Percentiles rank a stretch among this genome's conserved stretches.
These are phyloP conservation scores for Apiospora sp. DNA, from an alignment of 2,329 filamentous ascomycete species.

Conservation along the genomic window DNA sequence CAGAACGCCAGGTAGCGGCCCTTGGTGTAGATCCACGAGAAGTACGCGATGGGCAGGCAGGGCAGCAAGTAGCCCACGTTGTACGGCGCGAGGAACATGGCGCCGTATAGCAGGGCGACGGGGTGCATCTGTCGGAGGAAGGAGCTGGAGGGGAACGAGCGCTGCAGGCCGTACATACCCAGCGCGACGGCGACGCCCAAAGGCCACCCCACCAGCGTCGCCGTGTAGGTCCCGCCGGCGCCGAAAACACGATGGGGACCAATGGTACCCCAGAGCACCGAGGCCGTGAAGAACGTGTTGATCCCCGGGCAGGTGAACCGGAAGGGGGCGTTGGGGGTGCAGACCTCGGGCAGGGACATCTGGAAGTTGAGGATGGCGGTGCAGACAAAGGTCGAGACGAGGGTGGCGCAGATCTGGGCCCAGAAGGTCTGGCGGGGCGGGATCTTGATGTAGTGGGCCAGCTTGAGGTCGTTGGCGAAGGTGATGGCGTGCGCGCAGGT, in stretches of 20 bases:
- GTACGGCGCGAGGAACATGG: conserved; percentile 43
- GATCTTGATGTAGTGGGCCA: conserved; percentile 45
- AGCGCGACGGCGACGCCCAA: conserved; percentile 44
- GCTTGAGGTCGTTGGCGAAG: conserved; percentile 43
- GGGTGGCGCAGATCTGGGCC: conserved; percentile 44
- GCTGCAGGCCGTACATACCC: conserved; percentile 41
- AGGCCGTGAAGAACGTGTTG: conserved; percentile 45
- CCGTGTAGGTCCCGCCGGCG: conserved; percentile 39
- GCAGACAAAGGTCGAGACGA: conserved; percentile 56
- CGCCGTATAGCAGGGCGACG: conserved; percentile 39
- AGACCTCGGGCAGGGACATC: conserved; percentile 38
- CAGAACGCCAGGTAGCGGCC: conserved; percentile 43
- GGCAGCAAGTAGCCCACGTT: conserved; percentile 36
- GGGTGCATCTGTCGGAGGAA: conserved; percentile 40
- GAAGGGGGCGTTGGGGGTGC: conserved; percentile 40
- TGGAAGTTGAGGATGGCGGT: conserved; percentile 53
- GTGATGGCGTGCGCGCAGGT: conserved; percentile 42
- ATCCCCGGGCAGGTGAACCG: conserved; percentile 44
- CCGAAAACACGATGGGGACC: conserved; percentile 45
- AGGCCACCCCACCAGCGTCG: conserved; percentile 44
- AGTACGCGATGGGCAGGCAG: conserved; percentile 54
- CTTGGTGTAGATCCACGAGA: conserved; percentile 36
- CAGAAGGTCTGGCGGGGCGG: conserved; percentile 43
- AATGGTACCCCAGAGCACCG: conserved; percentile 44
- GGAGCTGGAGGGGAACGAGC: conserved; percentile 32